Conservation (phyloP, 768 basidiomycete genomes). For the Xerocomus potaroensis region DNA sequence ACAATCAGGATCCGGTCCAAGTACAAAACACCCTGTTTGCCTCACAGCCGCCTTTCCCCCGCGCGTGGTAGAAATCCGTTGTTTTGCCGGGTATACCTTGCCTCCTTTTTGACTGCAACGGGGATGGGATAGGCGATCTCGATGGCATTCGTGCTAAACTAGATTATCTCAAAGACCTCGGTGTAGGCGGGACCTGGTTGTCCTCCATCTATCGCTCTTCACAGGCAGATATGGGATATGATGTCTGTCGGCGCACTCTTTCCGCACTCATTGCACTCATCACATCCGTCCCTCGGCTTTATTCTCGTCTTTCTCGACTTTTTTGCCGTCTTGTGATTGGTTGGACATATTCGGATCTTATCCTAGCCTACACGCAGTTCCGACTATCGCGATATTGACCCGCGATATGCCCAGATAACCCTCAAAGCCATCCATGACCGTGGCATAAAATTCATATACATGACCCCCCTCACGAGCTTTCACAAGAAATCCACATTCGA, state of each 20-base stretch:
- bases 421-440: slow-evolving; percentile 51
- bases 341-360: slow-evolving; percentile 6
- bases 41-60: slow-evolving; percentile 21
- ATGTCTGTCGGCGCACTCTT: slow-evolving; percentile 39
- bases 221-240: slow-evolving; percentile 70
- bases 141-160: slow-evolving; percentile 60
- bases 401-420: slow-evolving; percentile 61
- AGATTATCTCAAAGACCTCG: slow-evolving; percentile 65
- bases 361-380: too few relatives aligned
- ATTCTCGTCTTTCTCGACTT: background rate
- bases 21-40: slow-evolving; percentile 4
- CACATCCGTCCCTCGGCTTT: background rate
- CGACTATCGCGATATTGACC: slow-evolving; percentile 62
- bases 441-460: slow-evolving; percentile 69
- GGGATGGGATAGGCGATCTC: slow-evolving; percentile 67
- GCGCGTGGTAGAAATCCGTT: slow-evolving; percentile 56
- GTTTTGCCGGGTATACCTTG: slow-evolving; percentile 70
- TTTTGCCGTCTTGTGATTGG: background rate
- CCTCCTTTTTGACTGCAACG: slow-evolving; percentile 72
- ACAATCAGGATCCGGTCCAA: background rate
- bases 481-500: slow-evolving; percentile 12
- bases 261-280: background rate
- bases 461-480: slow-evolving; percentile 8
- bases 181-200: slow-evolving; percentile 67
- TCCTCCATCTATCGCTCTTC: slow-evolving; percentile 59